phyloP scores from a whole-genome alignment of 192 early-diverging fungal genomes.

The Spizellomyces punctatus region DNA sequence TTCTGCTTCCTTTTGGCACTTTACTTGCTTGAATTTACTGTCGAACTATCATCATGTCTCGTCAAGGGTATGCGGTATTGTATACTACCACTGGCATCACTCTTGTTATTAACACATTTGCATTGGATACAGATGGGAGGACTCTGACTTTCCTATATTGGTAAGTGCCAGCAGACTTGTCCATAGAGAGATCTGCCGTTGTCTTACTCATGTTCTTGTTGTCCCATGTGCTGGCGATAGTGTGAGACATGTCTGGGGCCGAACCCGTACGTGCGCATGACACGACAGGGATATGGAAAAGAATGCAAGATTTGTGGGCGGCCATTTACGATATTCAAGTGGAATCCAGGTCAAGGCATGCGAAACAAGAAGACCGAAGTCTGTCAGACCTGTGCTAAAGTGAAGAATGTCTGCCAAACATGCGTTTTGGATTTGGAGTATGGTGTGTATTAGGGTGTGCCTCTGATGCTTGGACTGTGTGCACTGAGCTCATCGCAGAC shows the following conservation, averaged over 20 bases:
- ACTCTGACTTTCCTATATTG: conserved; percentile 53
- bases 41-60: conserved; percentile 10
- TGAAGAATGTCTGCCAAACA: conserved; percentile 99
- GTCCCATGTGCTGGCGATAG: conserved; percentile 34
- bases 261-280: conserved; percentile 98
- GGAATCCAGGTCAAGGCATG: conserved; percentile 93
- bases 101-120: neutral
- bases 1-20: too few species aligned
- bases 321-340: conserved; percentile 96
- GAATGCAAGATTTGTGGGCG: conserved; percentile 83
- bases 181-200: neutral
- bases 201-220: conserved; percentile 10
- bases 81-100: too few species aligned
- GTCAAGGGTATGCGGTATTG: conserved; percentile 24
- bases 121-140: conserved; percentile 32
- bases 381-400: conserved; percentile 95
- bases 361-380: conserved; percentile 98
- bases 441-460: conserved; percentile 38
- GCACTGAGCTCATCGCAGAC: neutral
- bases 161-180: conserved; percentile 21
- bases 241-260: conserved; percentile 98
- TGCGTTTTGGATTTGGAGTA: conserved; percentile 96
- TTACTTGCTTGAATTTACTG: too few species aligned
- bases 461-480: neutral
- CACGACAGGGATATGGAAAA: conserved; percentile 47